Evolutionary conservation across 495 filamentous ascomycete species (phyloP).

Genomic region (Penicillium riverlandense): DNA sequence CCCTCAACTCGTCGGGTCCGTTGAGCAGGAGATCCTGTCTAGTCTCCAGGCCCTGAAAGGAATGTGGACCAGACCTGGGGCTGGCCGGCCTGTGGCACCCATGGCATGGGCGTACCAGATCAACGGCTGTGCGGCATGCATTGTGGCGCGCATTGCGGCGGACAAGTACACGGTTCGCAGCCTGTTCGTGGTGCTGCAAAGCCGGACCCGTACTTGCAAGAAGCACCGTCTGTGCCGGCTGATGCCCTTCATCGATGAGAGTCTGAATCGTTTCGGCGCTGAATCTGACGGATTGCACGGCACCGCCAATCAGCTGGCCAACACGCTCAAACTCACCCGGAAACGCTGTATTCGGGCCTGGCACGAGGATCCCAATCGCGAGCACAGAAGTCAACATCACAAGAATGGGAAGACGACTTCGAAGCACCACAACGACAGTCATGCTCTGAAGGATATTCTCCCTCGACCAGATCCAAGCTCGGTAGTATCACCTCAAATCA

Average conservation of each 20-base stretch:
- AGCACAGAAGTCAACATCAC: background rate
- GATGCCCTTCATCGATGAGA: slow-evolving; percentile 19
- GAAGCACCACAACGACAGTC: too few relatives aligned
- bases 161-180: slow-evolving; percentile 13
- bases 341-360: slow-evolving; percentile 15
- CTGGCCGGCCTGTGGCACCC: background rate
- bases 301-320: slow-evolving; percentile 8
- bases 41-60: slow-evolving; percentile 16
- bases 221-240: slow-evolving; percentile 15
- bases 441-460: too few relatives aligned
- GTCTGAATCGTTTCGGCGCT: slow-evolving; percentile 8
- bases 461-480: too few relatives aligned
- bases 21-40: slow-evolving; percentile 6
- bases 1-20: slow-evolving; percentile 4
- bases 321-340: slow-evolving; percentile 16
- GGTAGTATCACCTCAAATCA: too few relatives aligned
- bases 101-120: slow-evolving; percentile 17
- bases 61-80: slow-evolving; percentile 20
- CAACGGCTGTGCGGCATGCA: slow-evolving; percentile 34
- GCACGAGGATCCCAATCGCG: background rate
- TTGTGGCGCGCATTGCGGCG: slow-evolving; percentile 26
- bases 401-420: too few relatives aligned
- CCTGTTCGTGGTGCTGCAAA: slow-evolving; percentile 22
- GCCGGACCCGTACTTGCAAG: slow-evolving; percentile 19
- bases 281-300: slow-evolving; percentile 4